A percentile compares a stretch with the other conserved stretches of the same genome.
Conservation (phyloP, 495 filamentous ascomycete species). For the Neurospora sp. region DNA sequence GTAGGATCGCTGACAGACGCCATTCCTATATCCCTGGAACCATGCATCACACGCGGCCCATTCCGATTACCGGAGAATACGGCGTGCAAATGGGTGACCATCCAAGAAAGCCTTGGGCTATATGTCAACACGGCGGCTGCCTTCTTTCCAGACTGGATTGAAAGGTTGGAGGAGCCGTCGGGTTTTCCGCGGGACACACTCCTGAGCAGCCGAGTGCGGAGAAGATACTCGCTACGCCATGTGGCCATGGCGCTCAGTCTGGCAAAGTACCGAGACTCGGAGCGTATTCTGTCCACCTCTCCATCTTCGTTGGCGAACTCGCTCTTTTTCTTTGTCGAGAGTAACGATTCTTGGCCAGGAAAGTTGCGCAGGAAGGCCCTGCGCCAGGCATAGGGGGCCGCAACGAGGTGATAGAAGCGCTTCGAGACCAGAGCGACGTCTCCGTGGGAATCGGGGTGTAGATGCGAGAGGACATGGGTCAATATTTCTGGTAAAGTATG, state of each 20-base stretch:
- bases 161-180: constrained; percentile 25
- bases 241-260: constrained; percentile 69
- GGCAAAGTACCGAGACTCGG: constrained; percentile 56
- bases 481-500: constrained; percentile 57
- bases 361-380: constrained; percentile 85
- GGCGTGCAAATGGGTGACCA: constrained; percentile 67
- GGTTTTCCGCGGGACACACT: constrained; percentile 66
- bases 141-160: constrained; percentile 46
- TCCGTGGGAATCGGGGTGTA: constrained; percentile 68
- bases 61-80: constrained; percentile 59
- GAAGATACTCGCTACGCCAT: constrained; percentile 88
- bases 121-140: constrained; percentile 56
- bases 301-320: constrained; percentile 33
- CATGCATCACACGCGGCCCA: constrained; percentile 69
- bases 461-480: constrained; percentile 83
- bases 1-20: constrained; percentile 68
- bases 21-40: constrained; percentile 61
- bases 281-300: constrained; percentile 48
- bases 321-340: constrained; percentile 20
- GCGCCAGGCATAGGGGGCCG: constrained; percentile 82
- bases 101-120: constrained; percentile 64
- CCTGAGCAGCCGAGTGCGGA: constrained; percentile 73
- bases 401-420: constrained; percentile 73
- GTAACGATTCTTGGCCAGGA: constrained; percentile 52
- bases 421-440: constrained; percentile 72